Conservation (phyloP, 2,329 filamentous ascomycete species). For the Sporothrix mexicana region DNA sequence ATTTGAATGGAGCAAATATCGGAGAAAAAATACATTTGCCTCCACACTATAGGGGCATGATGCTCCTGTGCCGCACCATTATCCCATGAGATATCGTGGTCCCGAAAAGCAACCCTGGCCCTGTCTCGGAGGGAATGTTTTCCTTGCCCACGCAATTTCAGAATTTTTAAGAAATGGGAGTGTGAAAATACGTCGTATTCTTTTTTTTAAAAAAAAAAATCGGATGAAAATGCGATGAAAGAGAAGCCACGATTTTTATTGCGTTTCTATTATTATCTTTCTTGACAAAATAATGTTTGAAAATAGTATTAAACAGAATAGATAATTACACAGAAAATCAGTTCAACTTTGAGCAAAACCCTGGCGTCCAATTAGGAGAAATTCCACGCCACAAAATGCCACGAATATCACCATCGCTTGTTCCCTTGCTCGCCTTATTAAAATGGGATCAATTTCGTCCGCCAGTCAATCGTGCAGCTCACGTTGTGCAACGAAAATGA, state of each 20-base stretch:
- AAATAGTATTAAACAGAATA: too few relatives aligned
- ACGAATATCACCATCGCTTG: neutral
- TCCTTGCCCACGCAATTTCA: neutral
- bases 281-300: neutral
- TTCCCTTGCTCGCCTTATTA: neutral
- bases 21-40: neutral
- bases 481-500: neutral
- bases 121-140: neutral
- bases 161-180: neutral
- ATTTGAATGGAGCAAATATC: neutral
- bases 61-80: slow-evolving; percentile 11
- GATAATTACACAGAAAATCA: neutral
- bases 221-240: too few relatives aligned
- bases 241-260: neutral
- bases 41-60: neutral
- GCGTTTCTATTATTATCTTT: neutral
- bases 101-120: neutral
- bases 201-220: neutral
- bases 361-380: neutral
- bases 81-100: slow-evolving; percentile 1
- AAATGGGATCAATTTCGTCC: slow-evolving; percentile 5
- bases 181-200: neutral
- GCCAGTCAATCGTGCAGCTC: slow-evolving; percentile 10
- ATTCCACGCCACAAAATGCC: slow-evolving; percentile 6
- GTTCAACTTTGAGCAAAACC: neutral